Base-by-base conservation (phyloP, 2,329 filamentous ascomycete species). In the Trichoderma sp. region DNA sequence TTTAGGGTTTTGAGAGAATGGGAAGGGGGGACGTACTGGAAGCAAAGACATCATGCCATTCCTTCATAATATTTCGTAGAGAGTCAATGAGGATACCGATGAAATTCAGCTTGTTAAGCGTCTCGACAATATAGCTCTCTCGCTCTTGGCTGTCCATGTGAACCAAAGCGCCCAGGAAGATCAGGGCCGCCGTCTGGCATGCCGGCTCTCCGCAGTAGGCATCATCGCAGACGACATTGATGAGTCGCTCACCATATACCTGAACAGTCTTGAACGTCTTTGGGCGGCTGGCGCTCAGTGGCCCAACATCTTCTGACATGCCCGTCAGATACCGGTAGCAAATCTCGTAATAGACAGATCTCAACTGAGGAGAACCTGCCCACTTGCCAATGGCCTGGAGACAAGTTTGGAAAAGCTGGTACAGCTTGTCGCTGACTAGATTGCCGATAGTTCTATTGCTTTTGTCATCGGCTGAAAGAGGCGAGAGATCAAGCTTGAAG, bases 221-320 rank as follows among this genome's bases (percentile, higher is more conserved):
- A 83, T 99, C 96, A 78, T 99, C 96, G 79, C 95, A 98, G 57
- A 98, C 86, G 30, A 94, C 90, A 76, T 95, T 94, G 73, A 98
- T 88, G 51, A 98, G 85, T 70, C 92, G 88, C 77, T 94, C 92
- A 51, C 96, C 95, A 58, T 88, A 88, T 14, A 86, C 80, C 64
- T 85, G 84, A 53, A 94, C 90, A 5, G 91, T 89, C 80, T 93
- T 94, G 75, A 97, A 87, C 1, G 92, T 91, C 79, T 93, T 88
- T 32, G 83, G 81, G 21, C 86, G 84, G 47, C 83, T 85, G 2
- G 85, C 82, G 15, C 81, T 80, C 56, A 84, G 79, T 68, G 87
- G 82, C 51, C 86, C 84, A 64, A 86, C 82, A 28, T 73, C 70
- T 72, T 89, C 85, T 8, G 88, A 82, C 76, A 95, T 91, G 57